Base-by-base conservation (phyloP, 495 filamentous ascomycete species). In the Podospora conica region DNA sequence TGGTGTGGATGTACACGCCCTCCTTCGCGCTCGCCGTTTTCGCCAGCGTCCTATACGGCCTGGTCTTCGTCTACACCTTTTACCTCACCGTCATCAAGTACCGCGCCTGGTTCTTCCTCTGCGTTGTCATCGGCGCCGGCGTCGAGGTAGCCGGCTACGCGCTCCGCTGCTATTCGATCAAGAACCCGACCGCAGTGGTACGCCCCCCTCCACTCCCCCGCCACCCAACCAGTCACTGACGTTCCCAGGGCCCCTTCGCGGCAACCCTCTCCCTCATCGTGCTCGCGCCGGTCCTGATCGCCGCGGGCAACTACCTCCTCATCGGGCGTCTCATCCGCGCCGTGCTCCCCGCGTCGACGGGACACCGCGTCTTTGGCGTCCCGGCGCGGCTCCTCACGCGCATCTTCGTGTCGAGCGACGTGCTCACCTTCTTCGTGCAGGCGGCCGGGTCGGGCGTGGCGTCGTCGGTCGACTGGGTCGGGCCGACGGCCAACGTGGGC, bases 201-300 rank as follows among this genome's bases (percentile, higher is more conserved):
- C 67, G 82, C 81, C 77, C 9, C 25, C 24, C 18, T 6, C 21
- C 60, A 76, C 28, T 18, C 61, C 25, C 3, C 20, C 22, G 10
- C 22, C 25, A 4, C 27, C 21, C 8, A 24, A 11, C 29, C 5
- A 10, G 20, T 8, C 9, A 18, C 40, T 56, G 60, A 65, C 57
- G 3, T 5, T 3, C 8, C 8, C 33, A 85, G 72, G 83, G 80
- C 69, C 83, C 84, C 74, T 83, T 82, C 75, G 82, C 84, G 54
- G 76, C 83, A n/a, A 78, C 80, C 9, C 81, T 83, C 18, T 81
- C 82, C 11, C 81, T 86, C 53, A 76, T 84, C 68, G 75, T 85
- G 66, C 73, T 79, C 22, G 84, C 83, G 0, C 78, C 75, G 9
- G 78, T 86, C 55, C 82, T 85, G 66, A 77, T 79, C 6, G 66